These are phyloP conservation scores for Fusarium sp. DNA, from an alignment of 2,329 filamentous ascomycete genomes.

Conservation along the genomic window DNA sequence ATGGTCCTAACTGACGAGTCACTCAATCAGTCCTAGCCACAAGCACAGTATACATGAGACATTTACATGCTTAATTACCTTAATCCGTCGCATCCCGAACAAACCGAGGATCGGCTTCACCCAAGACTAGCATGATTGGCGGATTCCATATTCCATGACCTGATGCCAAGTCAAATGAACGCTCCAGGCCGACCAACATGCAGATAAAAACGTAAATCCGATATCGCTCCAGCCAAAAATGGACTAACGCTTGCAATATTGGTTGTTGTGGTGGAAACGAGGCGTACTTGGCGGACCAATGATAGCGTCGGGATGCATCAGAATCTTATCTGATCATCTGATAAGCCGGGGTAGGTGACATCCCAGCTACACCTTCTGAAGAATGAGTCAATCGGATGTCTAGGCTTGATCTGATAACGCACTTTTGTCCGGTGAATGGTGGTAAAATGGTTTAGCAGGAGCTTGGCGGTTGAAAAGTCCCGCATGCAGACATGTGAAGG, in stretches of 20 bases:
- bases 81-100: neutral
- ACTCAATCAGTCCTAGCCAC: neutral
- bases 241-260: neutral
- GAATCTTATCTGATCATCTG: conserved; percentile 47
- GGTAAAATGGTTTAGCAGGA: neutral
- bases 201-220: conserved; percentile 7
- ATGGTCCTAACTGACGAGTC: too few species aligned
- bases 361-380: neutral
- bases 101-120: neutral
- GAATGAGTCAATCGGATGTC: conserved; percentile 8
- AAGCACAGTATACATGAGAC: neutral
- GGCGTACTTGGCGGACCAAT: conserved; percentile 8
- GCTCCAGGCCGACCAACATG: neutral
- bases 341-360: conserved; percentile 28
- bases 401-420: neutral
- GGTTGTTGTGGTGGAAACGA: neutral
- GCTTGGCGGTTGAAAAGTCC: conserved; percentile 30
- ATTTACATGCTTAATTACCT: neutral
- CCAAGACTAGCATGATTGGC: neutral
- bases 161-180: conserved; percentile 32
- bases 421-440: neutral
- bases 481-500: neutral
- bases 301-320: conserved; percentile 20
- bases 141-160: neutral
- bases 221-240: conserved; percentile 21